phyloP scores from a whole-genome alignment of 306 rosid genomes.

The Inga oerstediana region DNA sequence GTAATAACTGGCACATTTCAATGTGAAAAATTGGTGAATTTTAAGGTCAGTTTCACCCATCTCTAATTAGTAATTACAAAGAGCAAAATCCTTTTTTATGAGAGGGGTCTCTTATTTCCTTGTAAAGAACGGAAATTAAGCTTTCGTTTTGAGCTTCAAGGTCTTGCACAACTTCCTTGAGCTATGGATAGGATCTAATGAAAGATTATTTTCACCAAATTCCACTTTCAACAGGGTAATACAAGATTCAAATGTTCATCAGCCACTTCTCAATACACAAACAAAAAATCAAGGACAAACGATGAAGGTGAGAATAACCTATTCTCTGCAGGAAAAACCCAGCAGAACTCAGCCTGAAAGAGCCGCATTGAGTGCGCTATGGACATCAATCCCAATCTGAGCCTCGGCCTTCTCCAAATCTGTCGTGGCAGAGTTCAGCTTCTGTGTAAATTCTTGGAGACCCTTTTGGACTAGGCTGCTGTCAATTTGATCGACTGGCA shows the following conservation, averaged over 20 bases:
- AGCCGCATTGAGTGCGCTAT: conserved; percentile 82
- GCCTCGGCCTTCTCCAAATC: conserved; percentile 99
- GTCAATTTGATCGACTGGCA: conserved; percentile 78
- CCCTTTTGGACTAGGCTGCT: conserved; percentile 84
- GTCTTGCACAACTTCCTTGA: conserved; percentile 43
- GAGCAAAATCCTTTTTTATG: background rate
- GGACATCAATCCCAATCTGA: conserved; percentile 94
- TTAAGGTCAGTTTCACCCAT: background rate
- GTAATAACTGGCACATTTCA: background rate
- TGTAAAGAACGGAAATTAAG: conserved; percentile 24
- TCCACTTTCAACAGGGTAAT: conserved; percentile 51
- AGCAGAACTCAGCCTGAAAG: conserved; percentile 65
- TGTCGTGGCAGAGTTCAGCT: conserved; percentile 85
- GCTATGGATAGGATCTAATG: conserved; percentile 45
- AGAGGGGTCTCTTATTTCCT: conserved; percentile 2
- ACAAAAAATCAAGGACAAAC: conserved; percentile 39
- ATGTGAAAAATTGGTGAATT: background rate
- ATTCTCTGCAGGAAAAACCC: conserved; percentile 24
- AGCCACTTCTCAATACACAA: conserved; percentile 48
- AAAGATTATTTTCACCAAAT: conserved; percentile 51
- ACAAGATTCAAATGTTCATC: conserved; percentile 35
- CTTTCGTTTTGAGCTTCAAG: conserved; percentile 33
- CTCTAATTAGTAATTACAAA: background rate
- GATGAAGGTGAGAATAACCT: conserved; percentile 33
- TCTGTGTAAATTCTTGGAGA: conserved; percentile 91